Base-by-base conservation (phyloP, 1,284 basidiomycete species). In the Singerocomus inundabilis region DNA sequence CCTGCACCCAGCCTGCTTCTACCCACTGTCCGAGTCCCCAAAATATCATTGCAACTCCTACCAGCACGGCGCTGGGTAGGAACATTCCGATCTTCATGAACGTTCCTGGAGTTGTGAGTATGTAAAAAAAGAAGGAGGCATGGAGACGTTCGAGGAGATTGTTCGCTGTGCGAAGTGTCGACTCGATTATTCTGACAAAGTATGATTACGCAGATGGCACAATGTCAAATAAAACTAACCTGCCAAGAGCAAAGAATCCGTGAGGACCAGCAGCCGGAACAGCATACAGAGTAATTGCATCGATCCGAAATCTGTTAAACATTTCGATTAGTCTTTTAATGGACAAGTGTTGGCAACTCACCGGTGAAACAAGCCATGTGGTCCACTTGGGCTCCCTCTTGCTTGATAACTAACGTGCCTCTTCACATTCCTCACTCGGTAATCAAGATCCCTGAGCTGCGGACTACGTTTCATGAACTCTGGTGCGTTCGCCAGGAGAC, bases 121-220 rank as follows among this genome's bases (percentile, higher is more conserved):
- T 77, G 71, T 94, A 98, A 72, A 98, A 93, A 74, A 97, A 96
- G 71, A 95, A 94, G 1, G 92, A 95, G 5, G 94, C 93, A 67
- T 98, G 94, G 21, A 98, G 81, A 12, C 94, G 84, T 65, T 98
- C 94, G 11, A 97, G 79, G 7, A 97, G 79, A 64, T 98, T 98
- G 70, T 96, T 97, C 65, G 85, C 82, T 9, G 93, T 91, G 49
- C 94, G 81, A 31, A 96, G 73, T 11, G 88, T 86, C 1, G 91
- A 93, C 70, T 98, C 95, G 36, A 95, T 64, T 35, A 85, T 77
- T 37, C 90, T 92, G 55, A 33, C 15, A 33, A 37, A 16, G 41
- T 30, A n/a, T 37, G 35, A 44, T 44, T 35, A 38, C 24, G 28
- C 10, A 29, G 39, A 42, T 1, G 12, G 30, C 26, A 33, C 12